These are phyloP conservation scores for Singerocomus rubriflavus DNA, from an alignment of 1,284 basidiomycete species.

Conservation along the genomic window DNA sequence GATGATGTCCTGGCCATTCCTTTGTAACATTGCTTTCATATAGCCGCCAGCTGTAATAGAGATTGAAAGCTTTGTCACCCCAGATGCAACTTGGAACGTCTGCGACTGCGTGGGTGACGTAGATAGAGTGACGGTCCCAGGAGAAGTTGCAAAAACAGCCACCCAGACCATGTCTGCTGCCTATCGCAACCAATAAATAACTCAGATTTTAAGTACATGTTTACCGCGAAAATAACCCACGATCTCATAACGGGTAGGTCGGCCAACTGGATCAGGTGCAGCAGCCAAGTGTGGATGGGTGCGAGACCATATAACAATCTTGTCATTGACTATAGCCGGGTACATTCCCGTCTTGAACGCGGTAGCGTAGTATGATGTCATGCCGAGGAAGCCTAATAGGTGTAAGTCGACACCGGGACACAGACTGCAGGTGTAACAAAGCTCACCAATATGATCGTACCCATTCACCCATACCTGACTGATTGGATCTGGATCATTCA, in stretches of 20 bases:
- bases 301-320: conserved; percentile 71
- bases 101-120: conserved; percentile 43
- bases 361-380: conserved; percentile 68
- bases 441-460: conserved; percentile 56
- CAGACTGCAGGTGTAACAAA: not conserved
- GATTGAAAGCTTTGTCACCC: conserved; percentile 65
- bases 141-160: conserved; percentile 59
- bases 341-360: conserved; percentile 75
- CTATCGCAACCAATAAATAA: conserved; percentile 25
- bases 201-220: conserved; percentile 8
- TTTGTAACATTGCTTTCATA: conserved; percentile 57
- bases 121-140: conserved; percentile 50
- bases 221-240: conserved; percentile 27
- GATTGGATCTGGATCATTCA: conserved; percentile 63
- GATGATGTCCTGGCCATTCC: conserved; percentile 53
- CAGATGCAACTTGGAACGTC: conserved; percentile 52
- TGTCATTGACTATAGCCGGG: conserved; percentile 62
- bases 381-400: conserved; percentile 53
- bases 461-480: conserved; percentile 66
- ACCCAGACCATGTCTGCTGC: conserved; percentile 60
- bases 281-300: conserved; percentile 62
- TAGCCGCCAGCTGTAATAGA: conserved; percentile 54
- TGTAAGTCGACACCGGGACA: not conserved
- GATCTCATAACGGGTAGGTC: conserved; percentile 55
- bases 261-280: conserved; percentile 50